Evolutionary conservation across 306 rosid species (phyloP).

Genomic region (Dalbergia cultrata): DNA sequence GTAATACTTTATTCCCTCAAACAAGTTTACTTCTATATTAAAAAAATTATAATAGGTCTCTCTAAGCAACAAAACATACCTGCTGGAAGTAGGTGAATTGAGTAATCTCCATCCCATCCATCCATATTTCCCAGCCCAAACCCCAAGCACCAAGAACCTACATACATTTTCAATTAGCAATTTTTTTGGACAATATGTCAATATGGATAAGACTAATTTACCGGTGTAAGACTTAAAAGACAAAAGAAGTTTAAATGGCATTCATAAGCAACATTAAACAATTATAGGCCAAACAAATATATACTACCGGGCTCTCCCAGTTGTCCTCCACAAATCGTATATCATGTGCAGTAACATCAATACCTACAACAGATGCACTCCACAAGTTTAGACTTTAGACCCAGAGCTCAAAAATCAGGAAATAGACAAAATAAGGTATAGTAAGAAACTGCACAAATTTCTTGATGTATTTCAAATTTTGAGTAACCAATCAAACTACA

Average conservation of each 20-base stretch:
- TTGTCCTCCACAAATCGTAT: constrained; percentile 98
- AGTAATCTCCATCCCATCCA: constrained; percentile 99
- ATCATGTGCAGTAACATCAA: constrained; percentile 88
- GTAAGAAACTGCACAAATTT: constrained; percentile 24
- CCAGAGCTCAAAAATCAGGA: constrained; percentile 37
- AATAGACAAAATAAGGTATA: constrained; percentile 24
- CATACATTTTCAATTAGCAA: constrained; percentile 41
- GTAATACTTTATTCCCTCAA: constrained; percentile 3
- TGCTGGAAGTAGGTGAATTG: constrained; percentile 98
- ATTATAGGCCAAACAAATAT: constrained; percentile 35
- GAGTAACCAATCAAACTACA: constrained; percentile 8
- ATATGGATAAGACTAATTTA: constrained; percentile 23
- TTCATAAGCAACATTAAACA: constrained; percentile 26
- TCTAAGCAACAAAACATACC: constrained; percentile 57
- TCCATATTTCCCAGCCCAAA: constrained; percentile 99
- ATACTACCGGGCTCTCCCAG: constrained; percentile 99
- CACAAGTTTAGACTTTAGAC: constrained; percentile 46
- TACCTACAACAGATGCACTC: constrained; percentile 64
- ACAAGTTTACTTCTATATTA: not conserved
- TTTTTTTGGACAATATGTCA: not conserved
- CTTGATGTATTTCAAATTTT: constrained; percentile 1
- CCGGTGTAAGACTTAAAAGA: not conserved
- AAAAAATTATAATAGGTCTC: constrained; percentile 4
- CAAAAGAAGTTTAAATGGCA: constrained; percentile 38
- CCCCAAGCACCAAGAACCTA: constrained; percentile 99